phyloP scores from a whole-genome alignment of 176 grass and related monocot genomes.

The Aechmea fasciata region DNA sequence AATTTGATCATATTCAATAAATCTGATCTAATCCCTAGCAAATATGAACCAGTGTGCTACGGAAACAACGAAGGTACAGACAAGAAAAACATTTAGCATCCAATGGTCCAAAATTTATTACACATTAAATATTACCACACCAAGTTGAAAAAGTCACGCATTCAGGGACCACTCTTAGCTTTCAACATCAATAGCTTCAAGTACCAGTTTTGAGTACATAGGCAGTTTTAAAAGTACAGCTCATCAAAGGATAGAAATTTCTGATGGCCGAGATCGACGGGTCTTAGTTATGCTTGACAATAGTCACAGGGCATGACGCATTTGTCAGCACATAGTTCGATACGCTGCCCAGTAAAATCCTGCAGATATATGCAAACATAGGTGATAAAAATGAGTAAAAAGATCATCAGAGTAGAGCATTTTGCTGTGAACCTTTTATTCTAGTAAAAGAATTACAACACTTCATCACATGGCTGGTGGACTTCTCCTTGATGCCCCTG shows the following conservation, averaged over 20 bases:
- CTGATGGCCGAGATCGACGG: neutral
- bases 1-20: too few relatives aligned
- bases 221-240: neutral
- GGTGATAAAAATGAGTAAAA: neutral
- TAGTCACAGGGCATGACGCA: slow-evolving; percentile 72
- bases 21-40: too few relatives aligned
- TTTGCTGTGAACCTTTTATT: neutral
- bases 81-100: neutral
- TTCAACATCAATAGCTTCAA: neutral
- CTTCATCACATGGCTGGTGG: too few relatives aligned
- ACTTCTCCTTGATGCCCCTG: too few relatives aligned
- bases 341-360: slow-evolving; percentile 80
- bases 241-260: neutral
- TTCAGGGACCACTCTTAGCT: neutral
- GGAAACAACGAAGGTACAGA: neutral
- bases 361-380: slow-evolving; percentile 16
- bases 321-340: slow-evolving; percentile 69
- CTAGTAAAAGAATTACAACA: too few relatives aligned
- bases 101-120: neutral
- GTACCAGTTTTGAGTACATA: neutral
- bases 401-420: neutral
- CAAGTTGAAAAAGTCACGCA: neutral
- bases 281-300: slow-evolving; percentile 35
- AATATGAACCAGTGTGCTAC: neutral
- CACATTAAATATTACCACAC: neutral